phyloP scores from a whole-genome alignment of 495 filamentous ascomycete genomes.

The Penicillium chermesinum region DNA sequence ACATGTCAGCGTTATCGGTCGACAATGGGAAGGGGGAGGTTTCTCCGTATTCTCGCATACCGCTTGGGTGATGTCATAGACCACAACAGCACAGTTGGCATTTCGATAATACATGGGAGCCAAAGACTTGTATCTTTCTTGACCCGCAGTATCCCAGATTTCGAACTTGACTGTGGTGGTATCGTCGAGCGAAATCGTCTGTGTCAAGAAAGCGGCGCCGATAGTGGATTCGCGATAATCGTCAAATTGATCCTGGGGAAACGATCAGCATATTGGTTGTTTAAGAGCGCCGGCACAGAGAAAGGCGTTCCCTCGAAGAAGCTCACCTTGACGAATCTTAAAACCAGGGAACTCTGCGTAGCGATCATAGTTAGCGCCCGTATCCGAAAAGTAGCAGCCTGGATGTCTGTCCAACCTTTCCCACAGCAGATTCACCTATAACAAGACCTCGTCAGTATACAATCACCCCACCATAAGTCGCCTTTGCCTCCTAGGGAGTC shows the following conservation, averaged over 20 bases:
- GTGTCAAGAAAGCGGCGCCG: slow-evolving; percentile 96
- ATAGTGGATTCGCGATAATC: slow-evolving; percentile 99
- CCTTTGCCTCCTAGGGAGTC: not conserved
- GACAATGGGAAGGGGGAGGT: not conserved
- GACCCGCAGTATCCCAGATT: slow-evolving; percentile 98
- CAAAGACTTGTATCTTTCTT: slow-evolving; percentile 96
- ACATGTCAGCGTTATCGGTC: not conserved
- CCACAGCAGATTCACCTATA: slow-evolving; percentile 93
- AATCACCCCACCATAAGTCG: not conserved
- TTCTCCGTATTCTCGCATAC: slow-evolving; percentile 47
- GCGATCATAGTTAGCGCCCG: slow-evolving; percentile 29
- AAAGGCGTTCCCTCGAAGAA: not conserved
- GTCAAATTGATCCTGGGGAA: slow-evolving; percentile 93
- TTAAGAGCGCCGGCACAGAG: not conserved
- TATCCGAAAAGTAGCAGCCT: slow-evolving; percentile 17
- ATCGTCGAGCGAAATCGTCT: slow-evolving; percentile 96
- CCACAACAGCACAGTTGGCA: slow-evolving; percentile 97
- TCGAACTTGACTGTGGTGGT: slow-evolving; percentile 98
- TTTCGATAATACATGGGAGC: slow-evolving; percentile 99
- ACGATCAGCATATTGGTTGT: not conserved
- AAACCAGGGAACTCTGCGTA: slow-evolving; percentile 84
- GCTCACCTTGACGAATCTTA: slow-evolving; percentile 93
- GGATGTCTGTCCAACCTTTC: slow-evolving; percentile 66
- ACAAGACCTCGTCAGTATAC: slow-evolving; percentile 9
- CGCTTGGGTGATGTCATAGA: slow-evolving; percentile 98